phyloP scores from a whole-genome alignment of 2,329 filamentous ascomycete species.

The Cucurbitaria berberidis region DNA sequence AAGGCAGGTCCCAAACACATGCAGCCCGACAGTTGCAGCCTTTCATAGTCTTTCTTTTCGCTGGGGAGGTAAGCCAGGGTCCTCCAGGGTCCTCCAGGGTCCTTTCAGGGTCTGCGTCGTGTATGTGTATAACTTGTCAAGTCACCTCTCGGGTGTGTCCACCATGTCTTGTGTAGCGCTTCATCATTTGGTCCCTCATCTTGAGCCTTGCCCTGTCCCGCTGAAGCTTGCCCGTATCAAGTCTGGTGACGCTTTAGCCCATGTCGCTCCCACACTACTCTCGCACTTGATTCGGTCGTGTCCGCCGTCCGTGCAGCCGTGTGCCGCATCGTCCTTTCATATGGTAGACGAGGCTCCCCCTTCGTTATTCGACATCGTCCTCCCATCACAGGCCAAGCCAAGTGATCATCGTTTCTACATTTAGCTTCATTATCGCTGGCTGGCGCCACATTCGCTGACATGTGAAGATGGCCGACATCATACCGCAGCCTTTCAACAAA shows the following conservation, averaged over 20 bases:
- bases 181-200: constrained; percentile 12
- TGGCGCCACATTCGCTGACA: constrained; percentile 17
- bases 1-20: constrained; percentile 16
- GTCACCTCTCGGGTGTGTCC: constrained; percentile 8
- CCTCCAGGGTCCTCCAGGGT: no score
- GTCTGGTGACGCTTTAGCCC: constrained; percentile 32
- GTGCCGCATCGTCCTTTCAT: constrained; percentile 19
- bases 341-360: constrained; percentile 39
- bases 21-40: constrained; percentile 9
- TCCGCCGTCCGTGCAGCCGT: constrained; percentile 32
- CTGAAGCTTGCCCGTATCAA: constrained; percentile 20
- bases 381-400: constrained; percentile 35
- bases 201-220: constrained; percentile 21
- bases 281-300: constrained; percentile 40
- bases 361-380: constrained; percentile 28
- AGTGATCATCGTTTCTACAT: constrained; percentile 25
- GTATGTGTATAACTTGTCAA: not conserved
- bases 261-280: constrained; percentile 34
- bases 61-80: not conserved
- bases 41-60: constrained; percentile 10
- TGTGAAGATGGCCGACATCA: constrained; percentile 37
- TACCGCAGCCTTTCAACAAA: constrained; percentile 20
- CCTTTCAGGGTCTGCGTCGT: constrained; percentile 1
- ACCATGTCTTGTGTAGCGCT: constrained; percentile 23
- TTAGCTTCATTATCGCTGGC: constrained; percentile 8